Evolutionary conservation across 768 basidiomycete genomes (phyloP).

Genomic region (Rubroboletus satanas): DNA sequence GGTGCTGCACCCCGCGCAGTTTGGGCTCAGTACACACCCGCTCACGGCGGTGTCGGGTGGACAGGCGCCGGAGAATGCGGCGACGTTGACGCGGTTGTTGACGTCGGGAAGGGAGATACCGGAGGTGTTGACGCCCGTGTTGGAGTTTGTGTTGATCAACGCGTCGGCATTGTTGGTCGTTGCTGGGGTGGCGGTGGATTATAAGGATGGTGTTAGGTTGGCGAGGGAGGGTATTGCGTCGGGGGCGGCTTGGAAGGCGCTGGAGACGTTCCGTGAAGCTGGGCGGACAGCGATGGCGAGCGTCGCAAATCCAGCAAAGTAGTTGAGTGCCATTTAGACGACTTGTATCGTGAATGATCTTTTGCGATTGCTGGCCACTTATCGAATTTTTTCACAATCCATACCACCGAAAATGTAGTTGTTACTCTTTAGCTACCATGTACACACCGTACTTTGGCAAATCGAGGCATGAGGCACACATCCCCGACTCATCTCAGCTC

Average conservation of each 20-base stretch:
- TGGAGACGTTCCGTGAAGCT: conserved; percentile 48
- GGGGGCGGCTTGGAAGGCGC: conserved; percentile 56
- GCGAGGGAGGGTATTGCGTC: conserved; percentile 60
- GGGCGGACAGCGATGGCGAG: conserved; percentile 22
- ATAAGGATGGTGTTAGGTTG: conserved; percentile 63
- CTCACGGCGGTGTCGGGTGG: conserved; percentile 69
- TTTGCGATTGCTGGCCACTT: no score
- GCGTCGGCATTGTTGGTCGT: conserved; percentile 85
- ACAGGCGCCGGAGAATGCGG: conserved; percentile 76
- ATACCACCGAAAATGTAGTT: no score
- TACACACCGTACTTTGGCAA: no score
- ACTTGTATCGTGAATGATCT: no score
- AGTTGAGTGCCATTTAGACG: neutral
- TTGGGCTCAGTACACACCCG: conserved; percentile 73
- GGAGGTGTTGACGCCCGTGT: conserved; percentile 53
- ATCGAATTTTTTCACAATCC: no score
- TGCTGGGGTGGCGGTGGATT: conserved; percentile 68
- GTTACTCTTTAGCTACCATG: no score
- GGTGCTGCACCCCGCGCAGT: conserved; percentile 64
- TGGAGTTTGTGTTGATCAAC: conserved; percentile 89
- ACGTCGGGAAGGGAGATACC: conserved; percentile 55
- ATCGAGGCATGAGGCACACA: no score
- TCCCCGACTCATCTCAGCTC: no score
- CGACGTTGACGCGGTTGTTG: conserved; percentile 63
- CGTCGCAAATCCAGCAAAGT: neutral